Percentiles rank a stretch among this genome's conserved stretches.
Conservation (phyloP, 495 filamentous ascomycete species). For the Hypoxylon perforatum region DNA sequence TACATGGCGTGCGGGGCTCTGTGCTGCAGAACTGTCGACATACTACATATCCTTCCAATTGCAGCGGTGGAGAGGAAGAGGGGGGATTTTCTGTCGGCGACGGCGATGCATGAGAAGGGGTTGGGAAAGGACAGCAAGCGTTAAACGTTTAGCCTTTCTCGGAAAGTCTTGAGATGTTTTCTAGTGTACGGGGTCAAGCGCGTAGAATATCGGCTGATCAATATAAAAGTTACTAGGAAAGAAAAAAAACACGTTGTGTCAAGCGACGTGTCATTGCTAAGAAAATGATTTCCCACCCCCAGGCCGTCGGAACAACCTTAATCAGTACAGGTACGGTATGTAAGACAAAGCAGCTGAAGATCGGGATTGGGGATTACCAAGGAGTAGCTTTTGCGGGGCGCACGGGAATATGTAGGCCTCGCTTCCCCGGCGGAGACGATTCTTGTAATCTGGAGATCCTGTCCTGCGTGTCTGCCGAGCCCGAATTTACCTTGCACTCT, state of each 20-base stretch:
- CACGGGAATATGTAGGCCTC: neutral
- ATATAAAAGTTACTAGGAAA: conserved; percentile 19
- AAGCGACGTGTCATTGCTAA: conserved; percentile 36
- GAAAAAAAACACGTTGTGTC: conserved; percentile 31
- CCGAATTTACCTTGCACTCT: conserved; percentile 1
- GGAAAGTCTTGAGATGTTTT: conserved; percentile 23
- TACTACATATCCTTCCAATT: conserved; percentile 36
- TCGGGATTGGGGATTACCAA: neutral
- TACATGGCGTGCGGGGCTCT: conserved; percentile 39
- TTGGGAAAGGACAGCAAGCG: conserved; percentile 8
- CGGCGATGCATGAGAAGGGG: conserved; percentile 30
- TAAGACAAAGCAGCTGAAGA: conserved; percentile 23
- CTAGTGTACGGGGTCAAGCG: conserved; percentile 19
- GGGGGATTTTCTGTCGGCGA: conserved; percentile 33
- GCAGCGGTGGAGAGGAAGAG: conserved; percentile 18
- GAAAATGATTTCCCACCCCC: conserved; percentile 22
- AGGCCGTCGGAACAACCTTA: conserved; percentile 22
- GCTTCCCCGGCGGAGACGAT: conserved; percentile 4
- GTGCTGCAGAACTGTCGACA: conserved; percentile 29
- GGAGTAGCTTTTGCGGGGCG: conserved; percentile 21
- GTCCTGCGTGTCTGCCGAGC: conserved; percentile 15
- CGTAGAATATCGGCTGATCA: conserved; percentile 31
- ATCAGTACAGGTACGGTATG: too few species aligned
- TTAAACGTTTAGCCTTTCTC: conserved; percentile 26
- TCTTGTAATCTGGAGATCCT: conserved; percentile 13